Base-by-base conservation (phyloP, 805 yeast species). In the Nakazawaea ambrosiae region DNA sequence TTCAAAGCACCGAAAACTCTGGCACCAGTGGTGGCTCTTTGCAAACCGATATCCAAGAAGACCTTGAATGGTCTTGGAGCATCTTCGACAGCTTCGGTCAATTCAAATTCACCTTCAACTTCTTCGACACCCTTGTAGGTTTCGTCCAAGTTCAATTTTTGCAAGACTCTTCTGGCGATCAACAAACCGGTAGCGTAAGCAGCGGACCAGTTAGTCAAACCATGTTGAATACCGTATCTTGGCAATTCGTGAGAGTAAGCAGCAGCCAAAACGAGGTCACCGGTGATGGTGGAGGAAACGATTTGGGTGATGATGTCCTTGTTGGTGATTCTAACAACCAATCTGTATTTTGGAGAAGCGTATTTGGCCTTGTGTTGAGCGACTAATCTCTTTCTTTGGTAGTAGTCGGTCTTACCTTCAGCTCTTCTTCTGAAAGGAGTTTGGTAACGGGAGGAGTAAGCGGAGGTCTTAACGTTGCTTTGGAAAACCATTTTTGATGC, bases 391-490 rank as follows among this genome's bases (percentile, higher is more conserved):
- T 92, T 92, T 82, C 98, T 89, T 71, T 92, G 96, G 81, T 89
- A 92, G 95, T 89, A 92, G 72, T 92, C 98, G 66, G 98, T 92
- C 81, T 92, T 92, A 77, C 98, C 98, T 77, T 92, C 97, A 70
- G 95, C 86, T 84, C 98, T 86, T 81, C 98, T 89, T 74, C 98
- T 88, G 96, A 89, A 92, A 54, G 97, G 97, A 69, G 98, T 92
- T 79, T 92, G 98, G 95, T 80, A 92, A 71, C 98, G 89, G 65
- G 97, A 88, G 79, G 79, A 86, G 90, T 92, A 92, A 55, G 97
- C 90, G 63, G 95, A 80, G 65, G 77, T 71, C 81, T 88, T 87
- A 54, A 70, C 60, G 53, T 65, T 59, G 63, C 74, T 76, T 60
- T 68, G 69, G 87, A 86, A 86, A 60, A 76, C 75, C 95, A 86